Base-by-base conservation (phyloP, 2,329 filamentous ascomycete species). In the Calonectria ilicicola region DNA sequence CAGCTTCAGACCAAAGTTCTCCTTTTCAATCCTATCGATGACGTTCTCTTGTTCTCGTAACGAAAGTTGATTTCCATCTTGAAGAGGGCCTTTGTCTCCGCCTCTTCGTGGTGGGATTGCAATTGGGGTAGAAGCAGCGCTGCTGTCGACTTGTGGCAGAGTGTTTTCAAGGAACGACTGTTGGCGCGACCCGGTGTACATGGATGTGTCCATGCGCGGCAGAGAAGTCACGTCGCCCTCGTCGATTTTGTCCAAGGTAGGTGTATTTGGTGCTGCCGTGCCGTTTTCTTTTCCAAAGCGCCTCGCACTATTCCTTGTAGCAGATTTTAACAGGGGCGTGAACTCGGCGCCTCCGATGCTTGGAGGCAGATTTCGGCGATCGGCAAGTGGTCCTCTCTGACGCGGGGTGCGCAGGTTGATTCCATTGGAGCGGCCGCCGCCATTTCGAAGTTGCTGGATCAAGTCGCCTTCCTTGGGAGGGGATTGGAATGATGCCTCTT, bases 11-110 rank as follows among this genome's bases (percentile, higher is more conserved):
- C 95, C 95, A 82, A 98, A 99, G 81, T 99, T 99, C 81, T 98
- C 97, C 86, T 99, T 99, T 82, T 98, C 95, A 79, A 99, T 96
- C 81, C 94, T 94, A 85, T 98, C 95, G 78, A 99, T 96, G 77
- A 97, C 94, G 78, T 95, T 95, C 84, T 98, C 97, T 83, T 99
- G 97, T 82, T 99, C 97, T 73, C 95, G 93, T 70, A 99, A 85
- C 1, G 97, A 98, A 78, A 98, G 89, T 81, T 97, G 93, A 79
- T 98, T 98, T 23, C 95, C 95, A 78, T 97, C 93, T 74, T 96
- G 93, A 44, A 98, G 84, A 5, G 94, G 90, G 1, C 92, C 93
- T 66, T 91, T 92, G 66, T 89, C 89, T 56, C 89, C 90, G 65
- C 88, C 88, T 73, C 90, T 89, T 70, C 93, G 90, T 7, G 92